Conservation (phyloP, 495 filamentous ascomycete species). For the Thozetella sp. region DNA sequence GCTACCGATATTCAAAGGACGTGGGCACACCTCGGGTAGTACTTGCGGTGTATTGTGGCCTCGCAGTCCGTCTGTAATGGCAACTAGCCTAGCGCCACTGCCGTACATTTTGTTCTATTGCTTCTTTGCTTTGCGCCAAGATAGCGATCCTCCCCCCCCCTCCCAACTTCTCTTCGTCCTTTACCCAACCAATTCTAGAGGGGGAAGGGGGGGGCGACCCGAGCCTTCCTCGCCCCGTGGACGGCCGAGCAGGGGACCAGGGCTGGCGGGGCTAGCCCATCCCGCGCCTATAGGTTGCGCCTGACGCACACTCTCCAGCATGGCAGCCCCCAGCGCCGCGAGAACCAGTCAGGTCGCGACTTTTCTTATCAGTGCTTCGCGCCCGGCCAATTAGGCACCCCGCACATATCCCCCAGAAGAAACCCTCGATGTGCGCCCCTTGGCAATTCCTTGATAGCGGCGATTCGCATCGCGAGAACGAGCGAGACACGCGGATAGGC, state of each 20-base stretch:
- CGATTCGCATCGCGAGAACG: not conserved
- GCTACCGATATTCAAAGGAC: too few relatives aligned
- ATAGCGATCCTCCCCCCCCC: too few relatives aligned
- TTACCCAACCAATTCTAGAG: too few relatives aligned
- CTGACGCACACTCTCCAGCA: not conserved
- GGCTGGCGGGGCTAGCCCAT: not conserved
- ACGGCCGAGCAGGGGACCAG: not conserved
- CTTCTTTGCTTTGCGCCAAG: too few relatives aligned
- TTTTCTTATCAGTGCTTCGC: conserved; percentile 22
- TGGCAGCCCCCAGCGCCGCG: not conserved
- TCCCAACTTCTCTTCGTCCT: not conserved
- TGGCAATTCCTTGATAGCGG: not conserved
- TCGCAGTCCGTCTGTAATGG: too few relatives aligned
- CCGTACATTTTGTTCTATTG: too few relatives aligned
- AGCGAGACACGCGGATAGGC: not conserved
- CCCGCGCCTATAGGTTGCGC: conserved; percentile 8
- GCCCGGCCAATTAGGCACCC: conserved; percentile 15
- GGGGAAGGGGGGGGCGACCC: not conserved
- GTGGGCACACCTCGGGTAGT: too few relatives aligned
- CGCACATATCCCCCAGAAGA: not conserved
- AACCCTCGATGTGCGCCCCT: not conserved
- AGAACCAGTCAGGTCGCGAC: conserved; percentile 12
- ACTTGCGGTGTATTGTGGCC: too few relatives aligned
- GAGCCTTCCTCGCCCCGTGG: not conserved
- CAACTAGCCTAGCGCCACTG: too few relatives aligned